Conservation (phyloP, 2,329 filamentous ascomycete genomes). For the Hawksworthiomyces lignivorus region DNA sequence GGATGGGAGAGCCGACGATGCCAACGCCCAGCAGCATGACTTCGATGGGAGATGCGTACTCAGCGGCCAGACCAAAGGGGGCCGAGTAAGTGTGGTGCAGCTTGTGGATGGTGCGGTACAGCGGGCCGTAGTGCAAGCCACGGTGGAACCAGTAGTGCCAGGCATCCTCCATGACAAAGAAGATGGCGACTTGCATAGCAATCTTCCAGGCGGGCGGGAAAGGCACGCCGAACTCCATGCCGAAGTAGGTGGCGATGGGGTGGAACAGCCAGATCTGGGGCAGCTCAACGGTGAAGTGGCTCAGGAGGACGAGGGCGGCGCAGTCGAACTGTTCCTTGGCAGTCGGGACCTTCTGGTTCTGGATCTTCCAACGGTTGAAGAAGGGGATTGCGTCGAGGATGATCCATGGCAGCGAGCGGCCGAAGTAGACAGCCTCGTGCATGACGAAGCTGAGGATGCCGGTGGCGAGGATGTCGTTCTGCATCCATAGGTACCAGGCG, state of each 20-base stretch:
- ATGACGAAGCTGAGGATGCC: constrained; percentile 96
- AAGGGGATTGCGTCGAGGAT: constrained; percentile 81
- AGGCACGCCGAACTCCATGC: constrained; percentile 78
- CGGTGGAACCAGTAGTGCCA: constrained; percentile 99
- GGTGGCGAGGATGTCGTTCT: constrained; percentile 92
- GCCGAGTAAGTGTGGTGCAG: constrained; percentile 99
- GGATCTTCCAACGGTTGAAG: constrained; percentile 92
- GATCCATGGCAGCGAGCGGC: constrained; percentile 82
- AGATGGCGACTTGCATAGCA: constrained; percentile 81
- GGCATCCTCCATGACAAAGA: constrained; percentile 92
- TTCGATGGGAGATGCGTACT: constrained; percentile 96
- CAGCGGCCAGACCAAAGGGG: constrained; percentile 89
- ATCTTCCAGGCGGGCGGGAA: constrained; percentile 85
- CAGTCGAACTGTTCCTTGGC: constrained; percentile 90
- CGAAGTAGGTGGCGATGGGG: constrained; percentile 87
- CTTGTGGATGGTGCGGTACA: constrained; percentile 97
- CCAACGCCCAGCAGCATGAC: constrained; percentile 90
- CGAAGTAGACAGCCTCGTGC: constrained; percentile 94
- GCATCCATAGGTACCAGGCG: constrained; percentile 95
- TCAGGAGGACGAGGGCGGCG: constrained; percentile 83
- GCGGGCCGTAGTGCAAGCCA: constrained; percentile 82
- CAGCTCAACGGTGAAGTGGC: constrained; percentile 95
- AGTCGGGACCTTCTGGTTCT: constrained; percentile 85
- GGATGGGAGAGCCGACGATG: constrained; percentile 70
- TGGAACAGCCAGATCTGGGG: constrained; percentile 99